Evolutionary conservation across 1,284 basidiomycete genomes (phyloP).

Genomic region (Pseudozyma sp.): DNA sequence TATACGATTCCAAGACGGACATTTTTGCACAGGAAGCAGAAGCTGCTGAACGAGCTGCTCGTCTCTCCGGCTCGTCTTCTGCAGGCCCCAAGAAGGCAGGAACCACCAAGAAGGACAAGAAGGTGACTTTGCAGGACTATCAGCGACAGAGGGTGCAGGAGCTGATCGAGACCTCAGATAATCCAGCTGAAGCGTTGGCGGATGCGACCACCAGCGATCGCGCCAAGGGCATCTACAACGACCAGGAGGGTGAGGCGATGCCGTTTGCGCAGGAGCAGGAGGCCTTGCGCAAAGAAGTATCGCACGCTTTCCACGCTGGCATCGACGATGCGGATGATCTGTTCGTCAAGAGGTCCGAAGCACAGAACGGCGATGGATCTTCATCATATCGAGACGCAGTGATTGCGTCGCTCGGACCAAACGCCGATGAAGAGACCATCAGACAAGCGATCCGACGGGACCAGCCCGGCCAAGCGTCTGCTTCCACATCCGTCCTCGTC

Average conservation of each 20-base stretch:
- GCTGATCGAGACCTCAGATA: conserved; percentile 56
- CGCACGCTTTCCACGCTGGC: conserved; percentile 78
- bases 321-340: conserved; percentile 70
- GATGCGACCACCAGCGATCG: conserved; percentile 58
- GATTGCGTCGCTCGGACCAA: conserved; percentile 81
- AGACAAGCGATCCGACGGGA: conserved; percentile 49
- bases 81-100: conserved; percentile 13
- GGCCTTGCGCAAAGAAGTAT: conserved; percentile 82
- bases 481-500: conserved; percentile 13
- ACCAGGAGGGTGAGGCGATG: conserved; percentile 72
- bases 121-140: conserved; percentile 65
- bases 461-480: conserved; percentile 33
- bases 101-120: conserved; percentile 52
- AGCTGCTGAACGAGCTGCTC: conserved; percentile 31
- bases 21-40: conserved; percentile 60
- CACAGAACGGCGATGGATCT: conserved; percentile 79
- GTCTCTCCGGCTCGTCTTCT: conserved; percentile 11
- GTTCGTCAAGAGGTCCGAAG: conserved; percentile 79
- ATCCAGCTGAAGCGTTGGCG: conserved; percentile 63
- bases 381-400: conserved; percentile 86
- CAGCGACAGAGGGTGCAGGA: conserved; percentile 64
- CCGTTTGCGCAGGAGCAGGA: conserved; percentile 85
- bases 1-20: conserved; percentile 76
- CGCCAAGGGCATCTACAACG: conserved; percentile 61
- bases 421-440: conserved; percentile 72